A percentile compares a stretch with the other conserved stretches of the same genome.
Evolutionary conservation across 306 rosid genomes (phyloP).

Genomic region (Trifolium subterraneum): DNA sequence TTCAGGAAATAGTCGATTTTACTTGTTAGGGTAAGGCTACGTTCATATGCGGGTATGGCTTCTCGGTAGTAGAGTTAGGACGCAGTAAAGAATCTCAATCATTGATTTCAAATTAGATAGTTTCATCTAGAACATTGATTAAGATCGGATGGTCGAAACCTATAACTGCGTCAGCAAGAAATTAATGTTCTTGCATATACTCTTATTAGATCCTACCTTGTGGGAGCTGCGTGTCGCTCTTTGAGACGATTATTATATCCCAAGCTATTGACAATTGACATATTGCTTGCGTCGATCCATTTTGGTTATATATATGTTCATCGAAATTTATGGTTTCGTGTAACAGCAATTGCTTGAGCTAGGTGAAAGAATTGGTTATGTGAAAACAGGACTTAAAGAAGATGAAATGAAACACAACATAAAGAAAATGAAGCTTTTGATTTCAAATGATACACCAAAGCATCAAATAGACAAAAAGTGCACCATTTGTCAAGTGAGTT

Average conservation of each 20-base stretch:
- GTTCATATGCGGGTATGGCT: background rate
- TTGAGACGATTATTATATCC: background rate
- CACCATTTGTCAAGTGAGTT: slow-evolving; percentile 88
- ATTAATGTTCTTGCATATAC: background rate
- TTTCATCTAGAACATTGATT: background rate
- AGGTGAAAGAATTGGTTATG: slow-evolving; percentile 88
- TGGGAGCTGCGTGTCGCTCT: background rate
- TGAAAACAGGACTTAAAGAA: slow-evolving; percentile 86
- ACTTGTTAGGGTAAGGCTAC: background rate
- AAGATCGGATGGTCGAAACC: background rate
- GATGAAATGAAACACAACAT: slow-evolving; percentile 71
- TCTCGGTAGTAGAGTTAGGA: no score
- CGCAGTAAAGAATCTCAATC: background rate
- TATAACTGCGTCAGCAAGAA: background rate
- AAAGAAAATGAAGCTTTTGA: slow-evolving; percentile 57
- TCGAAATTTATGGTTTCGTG: slow-evolving; percentile 33
- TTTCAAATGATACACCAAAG: slow-evolving; percentile 52
- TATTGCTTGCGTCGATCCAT: background rate
- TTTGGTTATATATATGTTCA: slow-evolving; percentile 1
- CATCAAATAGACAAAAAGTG: slow-evolving; percentile 75
- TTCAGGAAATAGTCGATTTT: background rate
- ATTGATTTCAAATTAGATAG: background rate
- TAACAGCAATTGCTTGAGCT: slow-evolving; percentile 85
- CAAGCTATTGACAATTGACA: background rate
- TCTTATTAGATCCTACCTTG: background rate